Percentiles rank a stretch among this genome's conserved stretches.
phyloP scores from a whole-genome alignment of 768 basidiomycete species.

The Coprinopsis strossmayeri region DNA sequence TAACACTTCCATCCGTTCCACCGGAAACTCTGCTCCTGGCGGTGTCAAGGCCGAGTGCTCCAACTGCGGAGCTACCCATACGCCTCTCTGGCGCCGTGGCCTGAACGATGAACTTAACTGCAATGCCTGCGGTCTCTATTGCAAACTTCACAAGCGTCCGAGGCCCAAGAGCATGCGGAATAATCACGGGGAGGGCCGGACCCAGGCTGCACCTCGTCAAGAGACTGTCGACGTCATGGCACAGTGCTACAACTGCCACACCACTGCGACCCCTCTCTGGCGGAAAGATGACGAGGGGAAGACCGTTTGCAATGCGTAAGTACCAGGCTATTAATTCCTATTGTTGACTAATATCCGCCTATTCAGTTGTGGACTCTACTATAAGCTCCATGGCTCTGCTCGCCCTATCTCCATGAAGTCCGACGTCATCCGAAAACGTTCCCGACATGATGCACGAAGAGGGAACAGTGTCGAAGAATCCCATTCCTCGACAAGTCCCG shows the following conservation, averaged over 20 bases:
- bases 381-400: slow-evolving; percentile 80
- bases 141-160: slow-evolving; percentile 78
- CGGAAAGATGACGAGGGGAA: slow-evolving; percentile 88
- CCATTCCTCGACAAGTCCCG: slow-evolving; percentile 70
- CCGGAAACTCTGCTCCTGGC: slow-evolving; percentile 38
- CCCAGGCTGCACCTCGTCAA: no score
- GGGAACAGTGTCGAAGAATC: slow-evolving; percentile 48
- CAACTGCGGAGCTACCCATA: slow-evolving; percentile 85
- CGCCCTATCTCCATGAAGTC: slow-evolving; percentile 82
- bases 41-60: slow-evolving; percentile 79
- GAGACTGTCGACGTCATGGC: slow-evolving; percentile 78
- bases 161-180: slow-evolving; percentile 87
- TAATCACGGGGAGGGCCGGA: no score
- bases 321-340: no score
- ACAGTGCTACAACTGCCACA: slow-evolving; percentile 88
- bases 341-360: no score
- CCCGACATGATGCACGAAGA: slow-evolving; percentile 72
- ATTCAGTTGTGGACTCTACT: slow-evolving; percentile 74
- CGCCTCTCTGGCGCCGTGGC: slow-evolving; percentile 81
- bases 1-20: slow-evolving; percentile 35
- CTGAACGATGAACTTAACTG: slow-evolving; percentile 87
- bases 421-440: slow-evolving; percentile 83
- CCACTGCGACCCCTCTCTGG: slow-evolving; percentile 85
- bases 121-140: slow-evolving; percentile 85
- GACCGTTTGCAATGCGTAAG: slow-evolving; percentile 87